These are phyloP conservation scores for Wallacemonas sp. DNA, from an alignment of 208 protist genomes.

Conservation along the genomic window DNA sequence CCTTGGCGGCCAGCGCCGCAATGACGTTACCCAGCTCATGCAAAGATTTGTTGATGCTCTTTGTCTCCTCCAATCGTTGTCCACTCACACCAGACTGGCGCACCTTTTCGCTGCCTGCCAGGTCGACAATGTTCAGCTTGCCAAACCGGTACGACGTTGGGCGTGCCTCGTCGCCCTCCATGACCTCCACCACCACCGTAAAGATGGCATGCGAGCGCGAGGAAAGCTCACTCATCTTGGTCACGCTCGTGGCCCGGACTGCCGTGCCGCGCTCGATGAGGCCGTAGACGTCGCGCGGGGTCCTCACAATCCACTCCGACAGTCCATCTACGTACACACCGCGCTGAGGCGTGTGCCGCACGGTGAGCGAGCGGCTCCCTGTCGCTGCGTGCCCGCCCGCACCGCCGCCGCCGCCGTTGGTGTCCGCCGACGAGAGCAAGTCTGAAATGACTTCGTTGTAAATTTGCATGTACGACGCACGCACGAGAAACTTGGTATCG, in stretches of 20 bases:
- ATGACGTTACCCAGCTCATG: slow-evolving; percentile 72
- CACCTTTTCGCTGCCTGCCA: slow-evolving; percentile 92
- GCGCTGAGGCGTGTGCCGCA: slow-evolving; percentile 73
- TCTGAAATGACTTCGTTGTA: slow-evolving; percentile 92
- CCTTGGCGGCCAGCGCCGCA: slow-evolving; percentile 44
- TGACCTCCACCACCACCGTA: slow-evolving; percentile 65
- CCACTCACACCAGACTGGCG: slow-evolving; percentile 66
- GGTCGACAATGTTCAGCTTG: slow-evolving; percentile 94
- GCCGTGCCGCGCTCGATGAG: slow-evolving; percentile 82
- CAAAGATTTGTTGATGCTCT: slow-evolving; percentile 65
- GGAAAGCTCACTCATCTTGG: slow-evolving; percentile 92
- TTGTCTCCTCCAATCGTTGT: slow-evolving; percentile 86
- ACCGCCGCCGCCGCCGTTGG: slow-evolving; percentile 2
- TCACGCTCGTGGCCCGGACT: slow-evolving; percentile 71
- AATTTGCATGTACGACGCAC: slow-evolving; percentile 87
- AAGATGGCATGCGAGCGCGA: slow-evolving; percentile 97
- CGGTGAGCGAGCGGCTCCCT: slow-evolving; percentile 22
- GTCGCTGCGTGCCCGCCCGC: background rate
- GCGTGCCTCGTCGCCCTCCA: slow-evolving; percentile 42
- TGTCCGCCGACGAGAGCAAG: slow-evolving; percentile 44
- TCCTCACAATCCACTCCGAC: slow-evolving; percentile 88
- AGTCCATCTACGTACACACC: slow-evolving; percentile 93
- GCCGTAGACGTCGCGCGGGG: slow-evolving; percentile 89
- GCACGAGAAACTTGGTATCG: slow-evolving; percentile 43
- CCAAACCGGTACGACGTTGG: slow-evolving; percentile 70